These are phyloP conservation scores for Fraxinus nigra DNA, from an alignment of 305 asterid species.

Conservation along the genomic window DNA sequence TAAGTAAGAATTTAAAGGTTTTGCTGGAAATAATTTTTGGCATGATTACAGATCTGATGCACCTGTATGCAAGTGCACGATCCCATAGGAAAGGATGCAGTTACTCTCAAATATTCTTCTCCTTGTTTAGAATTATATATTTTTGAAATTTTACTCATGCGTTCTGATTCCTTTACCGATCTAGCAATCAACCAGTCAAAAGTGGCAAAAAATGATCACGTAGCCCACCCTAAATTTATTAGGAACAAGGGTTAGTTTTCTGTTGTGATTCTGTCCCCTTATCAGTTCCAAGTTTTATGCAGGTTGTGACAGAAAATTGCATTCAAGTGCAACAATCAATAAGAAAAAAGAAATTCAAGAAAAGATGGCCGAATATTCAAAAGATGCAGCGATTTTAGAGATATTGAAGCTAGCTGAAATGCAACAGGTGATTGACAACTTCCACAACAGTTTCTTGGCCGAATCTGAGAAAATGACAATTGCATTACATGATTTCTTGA, in stretches of 20 bases:
- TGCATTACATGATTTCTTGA: not conserved
- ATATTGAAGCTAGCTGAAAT: slow-evolving; percentile 28
- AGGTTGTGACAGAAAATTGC: slow-evolving; percentile 31
- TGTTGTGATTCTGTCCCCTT: not conserved
- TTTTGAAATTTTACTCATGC: not conserved
- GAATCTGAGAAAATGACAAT: not conserved
- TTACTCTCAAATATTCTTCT: not conserved
- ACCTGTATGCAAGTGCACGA: not conserved
- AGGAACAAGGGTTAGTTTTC: not conserved
- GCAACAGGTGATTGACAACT: slow-evolving; percentile 31
- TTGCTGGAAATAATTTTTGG: not conserved
- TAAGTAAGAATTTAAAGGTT: slow-evolving; percentile 12
- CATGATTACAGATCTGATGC: not conserved
- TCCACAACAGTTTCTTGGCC: not conserved
- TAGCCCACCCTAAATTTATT: not conserved
- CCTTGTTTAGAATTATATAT: not conserved
- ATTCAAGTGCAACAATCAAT: slow-evolving; percentile 44
- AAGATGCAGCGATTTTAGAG: slow-evolving; percentile 26
- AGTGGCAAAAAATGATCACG: not conserved
- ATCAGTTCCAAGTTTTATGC: not conserved
- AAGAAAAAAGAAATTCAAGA: slow-evolving; percentile 32
- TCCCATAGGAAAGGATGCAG: not conserved
- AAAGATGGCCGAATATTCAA: slow-evolving; percentile 25
- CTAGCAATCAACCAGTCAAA: not conserved
- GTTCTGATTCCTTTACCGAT: not conserved